Evolutionary conservation across 495 filamentous ascomycete species (phyloP).

Genomic region (Penicillium cinerascens): DNA sequence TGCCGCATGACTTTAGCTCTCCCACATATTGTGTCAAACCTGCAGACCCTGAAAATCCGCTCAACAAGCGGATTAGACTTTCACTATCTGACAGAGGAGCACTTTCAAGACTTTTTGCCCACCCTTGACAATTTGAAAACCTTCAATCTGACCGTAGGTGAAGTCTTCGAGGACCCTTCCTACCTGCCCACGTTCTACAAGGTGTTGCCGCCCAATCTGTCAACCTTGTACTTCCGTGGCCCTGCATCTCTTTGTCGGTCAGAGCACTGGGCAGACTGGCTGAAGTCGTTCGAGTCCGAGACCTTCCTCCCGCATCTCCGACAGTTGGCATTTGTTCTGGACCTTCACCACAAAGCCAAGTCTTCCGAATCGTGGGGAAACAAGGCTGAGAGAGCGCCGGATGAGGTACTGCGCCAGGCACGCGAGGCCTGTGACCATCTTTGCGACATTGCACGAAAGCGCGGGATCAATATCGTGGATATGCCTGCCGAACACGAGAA

Average conservation of each 20-base stretch:
- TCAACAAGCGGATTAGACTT: slow-evolving; percentile 21
- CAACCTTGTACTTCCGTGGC: slow-evolving; percentile 20
- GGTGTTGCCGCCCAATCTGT: slow-evolving; percentile 16
- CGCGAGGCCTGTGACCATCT: slow-evolving; percentile 16
- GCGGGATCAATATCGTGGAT: slow-evolving; percentile 10
- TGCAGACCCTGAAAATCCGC: slow-evolving; percentile 16
- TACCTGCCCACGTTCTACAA: slow-evolving; percentile 15
- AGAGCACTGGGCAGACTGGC: slow-evolving; percentile 19
- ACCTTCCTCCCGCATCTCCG: slow-evolving; percentile 18
- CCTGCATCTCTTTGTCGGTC: slow-evolving; percentile 17
- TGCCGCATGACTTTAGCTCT: slow-evolving; percentile 18
- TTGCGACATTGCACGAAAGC: slow-evolving; percentile 4
- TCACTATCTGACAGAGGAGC: slow-evolving; percentile 1
- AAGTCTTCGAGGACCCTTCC: slow-evolving; percentile 15
- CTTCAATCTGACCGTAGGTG: slow-evolving; percentile 21
- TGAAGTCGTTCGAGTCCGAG: slow-evolving; percentile 9
- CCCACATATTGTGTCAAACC: slow-evolving; percentile 20
- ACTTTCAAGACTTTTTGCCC: slow-evolving; percentile 10
- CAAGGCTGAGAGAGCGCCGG: slow-evolving; percentile 2
- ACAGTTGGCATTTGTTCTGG: slow-evolving; percentile 19
- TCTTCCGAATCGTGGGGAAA: background rate
- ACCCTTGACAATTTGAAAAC: slow-evolving; percentile 16
- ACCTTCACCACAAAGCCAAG: slow-evolving; percentile 13
- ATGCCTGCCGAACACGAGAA: background rate
- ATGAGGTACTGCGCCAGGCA: slow-evolving; percentile 9